Conservation (phyloP, 306 rosid genomes). For the Gleditsia sinensis region DNA sequence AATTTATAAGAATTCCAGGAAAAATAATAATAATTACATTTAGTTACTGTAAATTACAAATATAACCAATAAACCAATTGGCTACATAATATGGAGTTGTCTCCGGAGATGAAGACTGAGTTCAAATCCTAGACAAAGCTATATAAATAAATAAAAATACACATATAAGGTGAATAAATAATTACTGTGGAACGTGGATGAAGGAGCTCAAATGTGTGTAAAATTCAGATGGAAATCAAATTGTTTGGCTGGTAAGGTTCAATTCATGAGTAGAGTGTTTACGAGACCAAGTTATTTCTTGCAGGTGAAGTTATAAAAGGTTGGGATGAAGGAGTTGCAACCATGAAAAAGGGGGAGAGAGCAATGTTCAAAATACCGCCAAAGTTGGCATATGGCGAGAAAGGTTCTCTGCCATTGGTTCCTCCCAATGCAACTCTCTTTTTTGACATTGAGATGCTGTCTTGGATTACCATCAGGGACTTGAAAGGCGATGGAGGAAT, state of each 20-base stretch:
- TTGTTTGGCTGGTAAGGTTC: neutral
- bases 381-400: conserved; percentile 59
- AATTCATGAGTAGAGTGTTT: too few species aligned
- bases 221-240: neutral
- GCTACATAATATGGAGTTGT: too few species aligned
- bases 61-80: too few species aligned
- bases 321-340: conserved; percentile 68
- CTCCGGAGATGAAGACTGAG: too few species aligned
- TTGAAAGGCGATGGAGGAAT: conserved; percentile 65
- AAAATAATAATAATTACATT: too few species aligned
- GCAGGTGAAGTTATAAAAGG: conserved; percentile 74
- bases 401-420: conserved; percentile 58
- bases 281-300: conserved; percentile 6
- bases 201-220: neutral
- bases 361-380: conserved; percentile 68
- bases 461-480: conserved; percentile 57
- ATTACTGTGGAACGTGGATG: too few species aligned
- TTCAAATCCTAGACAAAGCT: too few species aligned
- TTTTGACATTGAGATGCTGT: conserved; percentile 60
- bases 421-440: conserved; percentile 63
- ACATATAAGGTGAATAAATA: too few species aligned
- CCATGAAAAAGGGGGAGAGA: conserved; percentile 73
- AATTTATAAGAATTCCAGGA: neutral
- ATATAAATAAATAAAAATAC: too few species aligned
- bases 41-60: too few species aligned